A percentile compares a stretch with the other conserved stretches of the same genome.
phyloP scores from a whole-genome alignment of 176 grass and related monocot species.

The Juncus effusus region DNA sequence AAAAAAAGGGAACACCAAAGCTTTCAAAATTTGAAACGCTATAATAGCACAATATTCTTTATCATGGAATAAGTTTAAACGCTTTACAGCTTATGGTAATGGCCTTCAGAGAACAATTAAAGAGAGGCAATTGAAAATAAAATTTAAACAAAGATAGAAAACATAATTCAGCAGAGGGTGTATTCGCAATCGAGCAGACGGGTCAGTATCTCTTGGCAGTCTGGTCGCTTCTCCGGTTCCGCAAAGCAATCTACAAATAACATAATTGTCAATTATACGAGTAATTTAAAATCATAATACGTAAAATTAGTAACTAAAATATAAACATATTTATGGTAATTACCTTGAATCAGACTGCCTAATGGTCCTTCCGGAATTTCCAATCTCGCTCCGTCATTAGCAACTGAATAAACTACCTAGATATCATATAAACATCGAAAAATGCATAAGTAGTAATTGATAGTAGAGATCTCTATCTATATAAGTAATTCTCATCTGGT shows the following conservation, averaged over 20 bases:
- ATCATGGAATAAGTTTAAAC: slow-evolving; percentile 33
- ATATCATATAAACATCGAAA: slow-evolving; percentile 21
- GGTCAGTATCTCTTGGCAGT: slow-evolving; percentile 91
- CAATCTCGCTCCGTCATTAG: slow-evolving; percentile 79
- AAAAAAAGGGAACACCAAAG: no score
- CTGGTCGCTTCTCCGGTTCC: slow-evolving; percentile 71
- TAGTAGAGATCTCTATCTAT: background rate
- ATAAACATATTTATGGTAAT: background rate
- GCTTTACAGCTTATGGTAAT: slow-evolving; percentile 52
- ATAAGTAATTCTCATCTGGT: background rate
- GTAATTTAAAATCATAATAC: background rate
- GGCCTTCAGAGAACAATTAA: slow-evolving; percentile 24
- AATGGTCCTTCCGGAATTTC: slow-evolving; percentile 94
- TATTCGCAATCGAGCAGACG: slow-evolving; percentile 93
- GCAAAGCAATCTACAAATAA: slow-evolving; percentile 74
- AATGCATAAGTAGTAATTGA: background rate
- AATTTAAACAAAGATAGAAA: slow-evolving; percentile 25
- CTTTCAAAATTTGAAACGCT: slow-evolving; percentile 32
- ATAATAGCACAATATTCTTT: slow-evolving; percentile 32
- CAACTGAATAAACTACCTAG: slow-evolving; percentile 88
- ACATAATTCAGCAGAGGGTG: slow-evolving; percentile 70
- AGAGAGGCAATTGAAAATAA: slow-evolving; percentile 35
- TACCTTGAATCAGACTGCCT: slow-evolving; percentile 81
- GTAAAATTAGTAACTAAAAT: background rate
- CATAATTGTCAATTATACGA: background rate